Percentiles rank a stretch among this genome's conserved stretches.
Evolutionary conservation across 139 green algal genomes (phyloP).

Genomic region (Coccomyxa sp.): DNA sequence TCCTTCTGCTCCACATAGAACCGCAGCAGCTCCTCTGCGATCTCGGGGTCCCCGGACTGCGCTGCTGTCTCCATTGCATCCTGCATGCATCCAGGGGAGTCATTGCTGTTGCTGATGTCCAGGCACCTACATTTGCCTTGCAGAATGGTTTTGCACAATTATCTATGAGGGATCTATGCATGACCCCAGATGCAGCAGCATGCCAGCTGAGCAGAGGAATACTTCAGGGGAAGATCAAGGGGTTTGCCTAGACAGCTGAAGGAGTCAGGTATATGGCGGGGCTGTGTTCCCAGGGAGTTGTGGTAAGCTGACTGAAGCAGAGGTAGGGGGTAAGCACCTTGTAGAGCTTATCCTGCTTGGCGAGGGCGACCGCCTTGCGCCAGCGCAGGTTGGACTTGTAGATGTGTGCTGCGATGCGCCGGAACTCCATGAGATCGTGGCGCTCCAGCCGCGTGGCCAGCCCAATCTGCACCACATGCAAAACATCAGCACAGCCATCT

Average conservation of each 20-base stretch:
- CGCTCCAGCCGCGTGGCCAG: constrained; percentile 72
- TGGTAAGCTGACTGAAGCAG: neutral
- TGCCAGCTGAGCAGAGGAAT: too few species aligned
- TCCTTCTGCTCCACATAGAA: constrained; percentile 80
- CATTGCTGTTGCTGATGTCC: neutral
- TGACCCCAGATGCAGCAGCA: too few species aligned
- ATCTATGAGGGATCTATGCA: too few species aligned
- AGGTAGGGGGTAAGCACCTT: constrained; percentile 17
- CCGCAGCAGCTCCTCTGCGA: constrained; percentile 92
- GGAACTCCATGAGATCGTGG: constrained; percentile 97
- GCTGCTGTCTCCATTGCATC: constrained; percentile 96
- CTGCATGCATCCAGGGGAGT: constrained; percentile 31
- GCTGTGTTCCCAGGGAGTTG: too few species aligned
- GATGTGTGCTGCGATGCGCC: constrained; percentile 83
- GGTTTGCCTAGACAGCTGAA: too few species aligned
- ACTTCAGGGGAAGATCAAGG: too few species aligned
- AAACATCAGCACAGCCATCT: too few species aligned
- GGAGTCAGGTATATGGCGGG: too few species aligned
- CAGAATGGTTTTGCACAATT: neutral
- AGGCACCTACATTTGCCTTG: neutral
- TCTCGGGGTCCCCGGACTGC: constrained; percentile 58
- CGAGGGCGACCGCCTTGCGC: constrained; percentile 75
- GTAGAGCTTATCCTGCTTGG: constrained; percentile 77
- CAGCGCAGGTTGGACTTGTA: constrained; percentile 92
- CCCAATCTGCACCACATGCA: too few species aligned